Evolutionary conservation across 345 rosid genomes (phyloP).

Genomic region (Draba incana): DNA sequence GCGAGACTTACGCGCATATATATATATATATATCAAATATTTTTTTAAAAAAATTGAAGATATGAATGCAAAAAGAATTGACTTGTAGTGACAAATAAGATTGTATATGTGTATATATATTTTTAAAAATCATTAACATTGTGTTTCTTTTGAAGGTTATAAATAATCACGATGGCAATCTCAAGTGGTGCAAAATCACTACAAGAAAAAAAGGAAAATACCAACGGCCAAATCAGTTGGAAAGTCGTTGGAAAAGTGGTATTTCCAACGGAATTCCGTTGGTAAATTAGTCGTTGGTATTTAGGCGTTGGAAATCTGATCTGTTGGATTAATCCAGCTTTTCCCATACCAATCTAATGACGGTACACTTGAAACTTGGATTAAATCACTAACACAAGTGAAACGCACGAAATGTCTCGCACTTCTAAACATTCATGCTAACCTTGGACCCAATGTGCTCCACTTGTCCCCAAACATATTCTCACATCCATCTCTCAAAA

Average conservation of each 20-base stretch:
- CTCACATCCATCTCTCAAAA: neutral
- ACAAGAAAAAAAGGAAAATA: too few relatives aligned
- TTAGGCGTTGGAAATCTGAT: too few relatives aligned
- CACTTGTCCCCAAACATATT: conserved; percentile 14
- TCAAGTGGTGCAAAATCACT: neutral
- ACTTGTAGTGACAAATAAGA: neutral
- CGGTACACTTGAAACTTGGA: conserved; percentile 3
- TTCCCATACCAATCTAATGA: neutral
- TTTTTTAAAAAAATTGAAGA: too few relatives aligned
- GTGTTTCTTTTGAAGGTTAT: conserved; percentile 15
- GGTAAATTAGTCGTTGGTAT: too few relatives aligned
- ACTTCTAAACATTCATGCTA: neutral
- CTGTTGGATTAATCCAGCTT: conserved; percentile 4
- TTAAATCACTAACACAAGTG: neutral
- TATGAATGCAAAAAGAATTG: neutral
- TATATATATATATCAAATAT: too few relatives aligned
- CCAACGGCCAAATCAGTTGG: too few relatives aligned
- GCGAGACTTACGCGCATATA: too few relatives aligned
- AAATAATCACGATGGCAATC: neutral
- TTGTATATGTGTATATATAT: neutral
- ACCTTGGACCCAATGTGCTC: neutral
- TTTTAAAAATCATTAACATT: neutral
- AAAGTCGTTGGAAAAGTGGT: too few relatives aligned
- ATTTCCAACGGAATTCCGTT: too few relatives aligned
- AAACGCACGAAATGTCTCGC: neutral